phyloP scores from a whole-genome alignment of 2,329 filamentous ascomycete genomes.

The Aureobasidium sp. region DNA sequence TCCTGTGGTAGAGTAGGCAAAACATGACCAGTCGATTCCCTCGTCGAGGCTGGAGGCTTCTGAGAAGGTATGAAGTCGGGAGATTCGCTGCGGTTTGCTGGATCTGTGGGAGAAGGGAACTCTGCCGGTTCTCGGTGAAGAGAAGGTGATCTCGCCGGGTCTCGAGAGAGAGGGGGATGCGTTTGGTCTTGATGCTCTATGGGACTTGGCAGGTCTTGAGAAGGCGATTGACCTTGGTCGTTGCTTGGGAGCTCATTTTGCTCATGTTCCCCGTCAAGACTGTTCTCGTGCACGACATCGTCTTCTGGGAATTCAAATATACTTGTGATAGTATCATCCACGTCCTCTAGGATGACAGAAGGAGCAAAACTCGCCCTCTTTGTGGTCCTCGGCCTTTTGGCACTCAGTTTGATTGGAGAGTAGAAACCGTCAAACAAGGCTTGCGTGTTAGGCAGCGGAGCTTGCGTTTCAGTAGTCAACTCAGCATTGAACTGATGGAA shows the following conservation, averaged over 20 bases:
- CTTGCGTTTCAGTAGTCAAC: constrained; percentile 20
- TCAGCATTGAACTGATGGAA: constrained; percentile 19
- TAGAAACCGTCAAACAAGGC: constrained; percentile 34
- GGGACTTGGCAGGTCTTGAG: not conserved
- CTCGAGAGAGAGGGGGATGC: not conserved
- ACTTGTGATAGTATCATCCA: not conserved
- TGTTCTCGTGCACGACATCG: not conserved
- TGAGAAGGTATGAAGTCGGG: constrained; percentile 3
- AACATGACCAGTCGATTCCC: not conserved
- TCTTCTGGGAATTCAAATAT: not conserved
- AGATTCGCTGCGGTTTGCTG: not conserved
- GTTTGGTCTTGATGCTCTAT: not conserved
- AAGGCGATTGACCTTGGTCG: not conserved
- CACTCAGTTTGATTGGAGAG: constrained; percentile 16
- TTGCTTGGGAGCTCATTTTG: not conserved
- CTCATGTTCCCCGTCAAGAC: not conserved
- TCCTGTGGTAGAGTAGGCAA: not conserved
- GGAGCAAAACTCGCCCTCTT: constrained; percentile 14
- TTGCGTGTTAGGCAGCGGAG: constrained; percentile 36
- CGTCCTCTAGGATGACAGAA: constrained; percentile 1
- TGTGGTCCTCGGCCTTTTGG: not conserved
- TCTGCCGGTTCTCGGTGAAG: not conserved
- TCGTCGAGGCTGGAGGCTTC: not conserved
- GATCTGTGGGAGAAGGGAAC: not conserved
- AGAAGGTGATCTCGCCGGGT: not conserved